Percentiles rank a stretch among this genome's conserved stretches.
Evolutionary conservation across 805 yeast genomes (phyloP).

Genomic region (Saccharomycopsis fibuligera): DNA sequence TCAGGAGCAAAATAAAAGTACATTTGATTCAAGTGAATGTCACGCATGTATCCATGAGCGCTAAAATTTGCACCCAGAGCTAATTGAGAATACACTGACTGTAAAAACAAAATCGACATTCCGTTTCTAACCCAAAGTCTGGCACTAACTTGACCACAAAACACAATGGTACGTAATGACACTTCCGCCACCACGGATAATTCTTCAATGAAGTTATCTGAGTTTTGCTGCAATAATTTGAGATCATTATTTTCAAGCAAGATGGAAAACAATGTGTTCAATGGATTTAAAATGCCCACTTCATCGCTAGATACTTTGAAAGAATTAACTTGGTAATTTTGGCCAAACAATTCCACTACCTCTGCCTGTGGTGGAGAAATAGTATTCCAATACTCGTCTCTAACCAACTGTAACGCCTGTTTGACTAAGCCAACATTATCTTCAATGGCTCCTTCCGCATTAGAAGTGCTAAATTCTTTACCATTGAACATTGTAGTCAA

Average conservation of each 20-base stretch:
- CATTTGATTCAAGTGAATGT: conserved; percentile 63
- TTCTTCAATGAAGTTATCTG: not conserved
- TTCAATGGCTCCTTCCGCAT: not conserved
- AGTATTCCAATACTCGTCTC: not conserved
- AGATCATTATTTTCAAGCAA: conserved; percentile 11
- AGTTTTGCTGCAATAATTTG: not conserved
- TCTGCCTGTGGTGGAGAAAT: conserved; percentile 1
- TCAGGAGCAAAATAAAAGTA: conserved; percentile 40
- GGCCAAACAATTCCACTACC: conserved; percentile 1
- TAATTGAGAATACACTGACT: conserved; percentile 68
- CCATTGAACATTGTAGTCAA: conserved; percentile 8
- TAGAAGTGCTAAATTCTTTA: not conserved
- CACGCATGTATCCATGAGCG: conserved; percentile 77
- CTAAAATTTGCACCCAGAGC: conserved; percentile 39
- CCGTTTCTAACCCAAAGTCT: conserved; percentile 97
- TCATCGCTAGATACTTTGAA: conserved; percentile 22
- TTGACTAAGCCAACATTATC: not conserved
- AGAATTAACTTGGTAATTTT: conserved; percentile 1
- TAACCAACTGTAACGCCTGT: not conserved
- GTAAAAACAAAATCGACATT: conserved; percentile 64
- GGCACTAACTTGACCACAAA: conserved; percentile 73
- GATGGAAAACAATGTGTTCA: conserved; percentile 15
- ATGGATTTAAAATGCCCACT: conserved; percentile 19
- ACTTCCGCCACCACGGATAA: conserved; percentile 33
- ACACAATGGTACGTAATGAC: conserved; percentile 68